Percentiles rank a stretch among this genome's conserved stretches.
These are phyloP conservation scores for Candida endomychidarum DNA, from an alignment of 805 yeast genomes.

Conservation along the genomic window DNA sequence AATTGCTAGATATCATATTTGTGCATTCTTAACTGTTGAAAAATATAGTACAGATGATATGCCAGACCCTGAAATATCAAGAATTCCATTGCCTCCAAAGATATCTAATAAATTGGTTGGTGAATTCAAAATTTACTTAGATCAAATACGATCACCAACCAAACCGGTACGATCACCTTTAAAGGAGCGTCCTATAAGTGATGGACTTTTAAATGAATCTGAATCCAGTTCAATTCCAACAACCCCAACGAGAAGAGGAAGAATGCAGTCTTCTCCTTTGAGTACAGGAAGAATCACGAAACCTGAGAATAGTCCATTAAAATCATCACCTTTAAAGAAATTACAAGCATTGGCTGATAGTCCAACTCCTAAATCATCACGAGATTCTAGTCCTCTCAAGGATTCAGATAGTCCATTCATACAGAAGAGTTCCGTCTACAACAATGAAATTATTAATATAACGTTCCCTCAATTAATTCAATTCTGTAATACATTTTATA, in stretches of 20 bases:
- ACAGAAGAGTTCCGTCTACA: background rate
- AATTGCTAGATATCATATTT: constrained; percentile 63
- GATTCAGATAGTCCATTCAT: constrained; percentile 5
- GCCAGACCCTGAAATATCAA: constrained; percentile 49
- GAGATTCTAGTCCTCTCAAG: constrained; percentile 7
- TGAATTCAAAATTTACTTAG: constrained; percentile 45
- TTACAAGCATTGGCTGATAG: constrained; percentile 27
- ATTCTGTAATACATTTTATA: constrained; percentile 62
- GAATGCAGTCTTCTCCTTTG: constrained; percentile 19
- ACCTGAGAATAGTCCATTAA: constrained; percentile 28
- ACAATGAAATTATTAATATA: constrained; percentile 1
- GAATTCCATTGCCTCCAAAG: constrained; percentile 58
- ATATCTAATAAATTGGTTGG: constrained; percentile 41
- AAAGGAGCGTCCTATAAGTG: constrained; percentile 21
- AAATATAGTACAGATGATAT: constrained; percentile 29
- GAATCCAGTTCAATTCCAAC: constrained; percentile 9
- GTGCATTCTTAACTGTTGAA: constrained; percentile 63
- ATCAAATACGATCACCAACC: constrained; percentile 20
- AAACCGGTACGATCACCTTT: constrained; percentile 23
- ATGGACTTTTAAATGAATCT: background rate
- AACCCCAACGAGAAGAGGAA: constrained; percentile 14
- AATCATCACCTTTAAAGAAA: constrained; percentile 39
- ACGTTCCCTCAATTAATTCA: constrained; percentile 35
- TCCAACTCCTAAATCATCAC: constrained; percentile 2
- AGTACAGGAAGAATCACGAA: constrained; percentile 4